Conservation (phyloP, 2,329 filamentous ascomycete species). For the Clarireedia homoeocarpa region DNA sequence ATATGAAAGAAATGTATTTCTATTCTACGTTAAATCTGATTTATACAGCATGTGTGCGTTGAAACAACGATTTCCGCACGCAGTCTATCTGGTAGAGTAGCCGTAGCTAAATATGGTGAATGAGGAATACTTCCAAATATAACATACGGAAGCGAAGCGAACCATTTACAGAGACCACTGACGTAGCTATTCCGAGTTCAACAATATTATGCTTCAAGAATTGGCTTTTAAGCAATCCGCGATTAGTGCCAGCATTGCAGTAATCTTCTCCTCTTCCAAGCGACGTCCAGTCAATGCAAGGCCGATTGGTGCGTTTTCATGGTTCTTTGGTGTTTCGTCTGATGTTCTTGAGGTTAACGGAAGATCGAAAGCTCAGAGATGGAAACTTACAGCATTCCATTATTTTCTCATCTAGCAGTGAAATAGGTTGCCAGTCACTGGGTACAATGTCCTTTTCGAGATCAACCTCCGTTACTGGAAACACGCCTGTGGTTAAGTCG, state of each 20-base stretch:
- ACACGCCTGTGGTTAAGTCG: conserved; percentile 21
- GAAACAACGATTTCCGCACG: too few relatives aligned
- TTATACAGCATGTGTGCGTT: too few relatives aligned
- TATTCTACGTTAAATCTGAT: too few relatives aligned
- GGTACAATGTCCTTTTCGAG: conserved; percentile 18
- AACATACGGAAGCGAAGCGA: neutral
- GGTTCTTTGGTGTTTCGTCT: neutral
- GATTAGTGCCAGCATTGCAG: neutral
- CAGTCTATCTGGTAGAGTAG: too few relatives aligned
- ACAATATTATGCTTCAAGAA: too few relatives aligned
- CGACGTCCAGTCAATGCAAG: neutral
- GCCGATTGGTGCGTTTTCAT: neutral
- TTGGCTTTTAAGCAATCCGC: neutral
- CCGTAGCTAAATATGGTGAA: too few relatives aligned
- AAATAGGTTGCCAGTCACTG: conserved; percentile 18
- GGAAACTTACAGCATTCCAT: neutral
- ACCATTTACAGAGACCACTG: neutral
- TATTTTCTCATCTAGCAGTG: conserved; percentile 3
- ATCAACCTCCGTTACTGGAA: conserved; percentile 22
- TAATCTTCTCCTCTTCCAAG: neutral
- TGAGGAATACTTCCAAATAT: neutral
- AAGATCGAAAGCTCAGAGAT: neutral
- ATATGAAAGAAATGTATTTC: too few relatives aligned
- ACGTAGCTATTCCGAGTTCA: neutral
- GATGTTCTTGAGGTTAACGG: neutral